These are phyloP conservation scores for Coemansia aciculifera DNA, from an alignment of 192 early-diverging fungal genomes.

Conservation along the genomic window DNA sequence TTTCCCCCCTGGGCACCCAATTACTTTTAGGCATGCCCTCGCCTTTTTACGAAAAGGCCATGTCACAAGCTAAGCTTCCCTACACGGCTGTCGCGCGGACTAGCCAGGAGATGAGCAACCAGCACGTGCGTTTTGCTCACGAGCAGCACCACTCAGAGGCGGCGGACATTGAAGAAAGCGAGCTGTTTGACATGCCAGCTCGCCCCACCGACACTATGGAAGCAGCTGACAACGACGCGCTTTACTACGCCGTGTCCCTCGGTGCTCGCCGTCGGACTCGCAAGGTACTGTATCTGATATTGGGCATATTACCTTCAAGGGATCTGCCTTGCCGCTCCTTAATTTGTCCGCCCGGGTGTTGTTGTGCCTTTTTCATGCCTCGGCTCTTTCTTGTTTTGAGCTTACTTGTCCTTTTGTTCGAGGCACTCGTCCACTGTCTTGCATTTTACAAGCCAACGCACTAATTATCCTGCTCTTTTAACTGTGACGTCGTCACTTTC, in stretches of 20 bases:
- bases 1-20: not conserved
- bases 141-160: conserved; percentile 24
- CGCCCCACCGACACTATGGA: conserved; percentile 29
- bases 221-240: conserved; percentile 43
- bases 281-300: conserved; percentile 27
- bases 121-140: conserved; percentile 31
- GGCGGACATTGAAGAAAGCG: conserved; percentile 49
- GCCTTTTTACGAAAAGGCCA: conserved; percentile 25
- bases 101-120: conserved; percentile 16
- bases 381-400: conserved; percentile 1
- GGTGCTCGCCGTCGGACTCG: conserved; percentile 31
- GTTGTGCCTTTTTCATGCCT: not conserved
- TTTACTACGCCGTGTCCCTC: conserved; percentile 45
- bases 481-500: not conserved
- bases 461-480: conserved; percentile 1
- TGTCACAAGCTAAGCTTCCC: conserved; percentile 29
- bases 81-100: conserved; percentile 37
- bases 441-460: not conserved
- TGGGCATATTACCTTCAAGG: not conserved
- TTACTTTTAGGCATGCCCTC: conserved; percentile 18
- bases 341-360: not conserved
- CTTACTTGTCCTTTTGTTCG: not conserved
- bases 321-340: not conserved
- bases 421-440: not conserved
- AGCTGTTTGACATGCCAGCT: conserved; percentile 32